Base-by-base conservation (phyloP, 1,139 yeast genomes). In the Protomyces inundatus region DNA sequence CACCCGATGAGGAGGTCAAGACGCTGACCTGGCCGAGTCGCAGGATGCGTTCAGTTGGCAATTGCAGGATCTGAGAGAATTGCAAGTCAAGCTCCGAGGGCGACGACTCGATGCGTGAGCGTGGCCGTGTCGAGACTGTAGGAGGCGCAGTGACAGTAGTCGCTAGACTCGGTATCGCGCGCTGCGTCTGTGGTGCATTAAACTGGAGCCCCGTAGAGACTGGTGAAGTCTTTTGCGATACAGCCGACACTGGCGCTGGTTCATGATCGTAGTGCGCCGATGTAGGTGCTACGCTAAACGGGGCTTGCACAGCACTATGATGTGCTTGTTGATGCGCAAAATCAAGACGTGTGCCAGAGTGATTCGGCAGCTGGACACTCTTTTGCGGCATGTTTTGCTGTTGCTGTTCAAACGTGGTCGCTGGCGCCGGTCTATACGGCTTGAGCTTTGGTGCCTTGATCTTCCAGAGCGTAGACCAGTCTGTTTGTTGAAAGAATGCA, bases 401-500 rank as follows among this genome's bases (percentile, higher is more conserved):
- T 39, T 32, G 39, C 55, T 12, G 61, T 42, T 12, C 50, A 35
- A 23, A 10, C 32, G 7, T 16, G 6, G 14, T 37, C 50, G 37
- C 42, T 30, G 58, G 39, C 40, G 10, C 48, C 7, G 63, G 63
- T 9, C 64, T 53, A 16, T 60, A 60, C 4, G 64, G 64, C n/a
- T 54, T 53, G 10, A 60, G 48, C 37, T 54, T 60, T 16, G 64
- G 64, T 12, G 64, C 64, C 35, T 54, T 60, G 33, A 54, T 37
- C 53, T 46, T 60, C 64, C 64, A 60, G 32, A 60, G 40, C 4
- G 58, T 54, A 48, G 42, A 56, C 64, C 64, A 60, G 14, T 60
- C 64, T 39, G 86, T 75, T 4, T 79, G 81, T 55, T 81, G 80
- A 72, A 89, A 91, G 78, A 95, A 91, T 64, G 80, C 82, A 74